Conservation (phyloP, 2,329 filamentous ascomycete genomes). For the Ascochyta clinopodiicola region DNA sequence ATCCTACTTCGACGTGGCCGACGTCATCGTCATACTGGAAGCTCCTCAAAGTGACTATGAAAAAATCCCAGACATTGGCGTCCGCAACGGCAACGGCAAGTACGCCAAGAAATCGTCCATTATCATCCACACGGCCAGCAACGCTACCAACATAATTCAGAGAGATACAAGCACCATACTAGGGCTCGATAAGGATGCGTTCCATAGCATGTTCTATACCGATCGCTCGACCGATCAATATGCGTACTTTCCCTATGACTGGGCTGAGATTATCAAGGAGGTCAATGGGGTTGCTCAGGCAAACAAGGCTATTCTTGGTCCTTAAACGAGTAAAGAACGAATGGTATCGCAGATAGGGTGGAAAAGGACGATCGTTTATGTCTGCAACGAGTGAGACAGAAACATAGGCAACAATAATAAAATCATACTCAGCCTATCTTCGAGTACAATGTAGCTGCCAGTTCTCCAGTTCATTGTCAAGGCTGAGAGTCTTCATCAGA, state of each 20-base stretch:
- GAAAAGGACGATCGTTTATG: too few relatives aligned
- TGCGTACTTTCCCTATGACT: constrained; percentile 13
- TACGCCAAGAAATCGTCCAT: constrained; percentile 12
- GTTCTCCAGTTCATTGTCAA: too few relatives aligned
- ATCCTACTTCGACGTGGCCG: constrained; percentile 13
- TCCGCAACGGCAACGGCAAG: constrained; percentile 13
- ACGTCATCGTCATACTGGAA: constrained; percentile 11
- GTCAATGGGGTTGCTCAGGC: constrained; percentile 16
- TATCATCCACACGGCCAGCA: constrained; percentile 14
- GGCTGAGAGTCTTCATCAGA: too few relatives aligned
- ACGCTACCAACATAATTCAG: constrained; percentile 6
- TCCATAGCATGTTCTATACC: constrained; percentile 17
- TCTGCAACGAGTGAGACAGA: too few relatives aligned
- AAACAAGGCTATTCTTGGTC: constrained; percentile 13
- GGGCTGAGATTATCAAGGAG: constrained; percentile 16
- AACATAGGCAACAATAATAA: too few relatives aligned
- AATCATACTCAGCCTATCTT: too few relatives aligned
- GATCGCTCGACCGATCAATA: constrained; percentile 13
- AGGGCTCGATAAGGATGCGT: constrained; percentile 8
- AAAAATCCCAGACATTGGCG: constrained; percentile 12
- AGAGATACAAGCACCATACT: constrained; percentile 11
- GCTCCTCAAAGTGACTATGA: constrained; percentile 2
- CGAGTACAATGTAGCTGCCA: too few relatives aligned
- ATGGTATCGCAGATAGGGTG: too few relatives aligned
- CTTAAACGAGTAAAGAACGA: background rate